A percentile compares a stretch with the other conserved stretches of the same genome.
These are phyloP conservation scores for Pythium sp. DNA, from an alignment of 352 stramenopile genomes.

Conservation along the genomic window DNA sequence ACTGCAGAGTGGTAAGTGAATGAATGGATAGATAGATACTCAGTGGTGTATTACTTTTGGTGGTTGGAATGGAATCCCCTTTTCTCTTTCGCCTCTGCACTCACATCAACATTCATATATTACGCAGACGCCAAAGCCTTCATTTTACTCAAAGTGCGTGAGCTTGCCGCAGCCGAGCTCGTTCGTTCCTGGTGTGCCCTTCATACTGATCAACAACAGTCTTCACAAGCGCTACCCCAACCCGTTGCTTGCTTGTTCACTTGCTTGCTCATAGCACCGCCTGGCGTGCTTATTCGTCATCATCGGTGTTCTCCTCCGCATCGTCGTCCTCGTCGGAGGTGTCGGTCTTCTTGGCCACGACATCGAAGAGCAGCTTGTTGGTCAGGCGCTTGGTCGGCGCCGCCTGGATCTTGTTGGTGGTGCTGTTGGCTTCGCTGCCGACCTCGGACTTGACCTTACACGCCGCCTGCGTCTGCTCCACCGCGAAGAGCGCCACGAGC, in stretches of 20 bases:
- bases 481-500: conserved; percentile 21
- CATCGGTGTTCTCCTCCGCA: neutral
- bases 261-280: neutral
- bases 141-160: neutral
- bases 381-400: conserved; percentile 25
- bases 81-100: conserved; percentile 1
- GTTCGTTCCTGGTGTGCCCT: neutral
- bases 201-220: neutral
- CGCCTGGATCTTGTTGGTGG: conserved; percentile 32
- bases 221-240: neutral
- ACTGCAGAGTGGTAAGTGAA: neutral
- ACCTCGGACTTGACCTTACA: conserved; percentile 34
- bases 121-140: conserved; percentile 1
- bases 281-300: neutral
- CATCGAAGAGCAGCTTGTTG: conserved; percentile 35
- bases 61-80: too few relatives aligned
- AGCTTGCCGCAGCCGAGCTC: neutral
- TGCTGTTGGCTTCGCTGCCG: conserved; percentile 12
- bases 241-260: neutral
- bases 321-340: conserved; percentile 13
- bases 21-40: neutral
- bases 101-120: conserved; percentile 6
- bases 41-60: conserved; percentile 4
- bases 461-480: conserved; percentile 19
- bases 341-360: conserved; percentile 15